Base-by-base conservation (phyloP, 1,284 basidiomycete genomes). In the Fistulinella cinereoalba region DNA sequence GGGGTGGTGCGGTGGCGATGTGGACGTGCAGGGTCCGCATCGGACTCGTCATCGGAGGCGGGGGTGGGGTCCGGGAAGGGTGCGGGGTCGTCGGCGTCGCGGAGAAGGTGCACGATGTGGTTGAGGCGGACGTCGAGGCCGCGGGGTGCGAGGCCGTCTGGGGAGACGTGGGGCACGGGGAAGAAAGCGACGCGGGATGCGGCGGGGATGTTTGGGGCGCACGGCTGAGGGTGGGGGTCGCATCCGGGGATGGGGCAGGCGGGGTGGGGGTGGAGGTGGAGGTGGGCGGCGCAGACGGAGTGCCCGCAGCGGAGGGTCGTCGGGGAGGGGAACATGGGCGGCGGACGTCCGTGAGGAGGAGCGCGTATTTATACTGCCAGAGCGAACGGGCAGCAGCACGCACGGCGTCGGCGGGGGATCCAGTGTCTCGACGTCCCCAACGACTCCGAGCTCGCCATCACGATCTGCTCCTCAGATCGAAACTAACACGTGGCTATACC, bases 121-220 rank as follows among this genome's bases (percentile, higher is more conserved):
- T 74, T 80, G 38, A 88, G 65, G 41, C 79, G 75, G 53, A 89
- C 78, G 62, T 91, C 88, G 25, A 72, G 61, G 34, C 61, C 57
- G 29, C 38, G 47, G 23, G 42, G 41, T 8, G 42, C 0, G 19
- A 40, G 0, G 22, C 41, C 34, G 41, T 37, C 23, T 27, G 43
- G 16, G 34, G 57, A 22, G 29, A 37, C 32, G 21, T 51, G 55
- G 21, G 56, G 67, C 19, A 61, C 65, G 46, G 57, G 62, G 44
- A 46, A 57, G 54, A 64, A 65, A 8, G 62, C 55, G 43, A 74
- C 69, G 16, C 44, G 53, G n/a, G 71, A 73, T 13, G 69, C 49
- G 18, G 62, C 6, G 24, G 69, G 70, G 6, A 72, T 65, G 44
- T 55, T 58, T 1, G 52, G 65, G 2, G 59, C 34, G 43, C 41